Evolutionary conservation across 257 asterid genomes (phyloP).

Genomic region (Nicotiana obtusifolia): DNA sequence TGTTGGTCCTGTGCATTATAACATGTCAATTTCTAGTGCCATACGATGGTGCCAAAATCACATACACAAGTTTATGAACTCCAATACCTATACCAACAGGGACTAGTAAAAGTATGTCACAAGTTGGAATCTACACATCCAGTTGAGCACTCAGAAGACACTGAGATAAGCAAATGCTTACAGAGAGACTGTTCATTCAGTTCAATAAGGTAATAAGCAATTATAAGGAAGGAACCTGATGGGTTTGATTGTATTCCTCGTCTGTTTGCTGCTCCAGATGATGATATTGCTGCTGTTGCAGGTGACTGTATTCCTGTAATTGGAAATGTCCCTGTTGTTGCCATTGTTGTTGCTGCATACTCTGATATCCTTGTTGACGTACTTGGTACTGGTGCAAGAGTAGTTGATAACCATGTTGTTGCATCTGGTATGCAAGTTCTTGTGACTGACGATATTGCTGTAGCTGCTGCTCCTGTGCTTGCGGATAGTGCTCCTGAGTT

Average conservation of each 20-base stretch:
- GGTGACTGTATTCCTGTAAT: conserved; percentile 16
- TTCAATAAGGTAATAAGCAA: background rate
- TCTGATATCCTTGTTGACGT: conserved; percentile 47
- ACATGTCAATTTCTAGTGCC: background rate
- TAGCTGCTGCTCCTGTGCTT: conserved; percentile 17
- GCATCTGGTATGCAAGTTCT: conserved; percentile 38
- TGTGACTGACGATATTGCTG: conserved; percentile 28
- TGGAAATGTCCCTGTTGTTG: conserved; percentile 34
- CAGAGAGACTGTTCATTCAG: background rate
- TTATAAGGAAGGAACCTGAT: conserved; percentile 10
- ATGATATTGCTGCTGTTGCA: conserved; percentile 31
- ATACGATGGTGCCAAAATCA: background rate
- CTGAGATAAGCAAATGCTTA: background rate
- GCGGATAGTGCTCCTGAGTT: conserved; percentile 20
- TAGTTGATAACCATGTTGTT: conserved; percentile 54
- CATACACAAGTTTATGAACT: background rate
- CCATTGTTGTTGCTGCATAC: conserved; percentile 33
- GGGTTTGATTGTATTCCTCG: conserved; percentile 26
- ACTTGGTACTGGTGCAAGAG: conserved; percentile 69
- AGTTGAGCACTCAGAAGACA: background rate
- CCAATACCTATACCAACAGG: background rate
- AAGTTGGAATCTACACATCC: background rate
- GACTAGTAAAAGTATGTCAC: background rate
- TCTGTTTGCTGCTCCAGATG: conserved; percentile 29
- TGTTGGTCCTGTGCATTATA: conserved; percentile 33